These are phyloP conservation scores for Cairneyella variabilis DNA, from an alignment of 495 filamentous ascomycete genomes.

Conservation along the genomic window DNA sequence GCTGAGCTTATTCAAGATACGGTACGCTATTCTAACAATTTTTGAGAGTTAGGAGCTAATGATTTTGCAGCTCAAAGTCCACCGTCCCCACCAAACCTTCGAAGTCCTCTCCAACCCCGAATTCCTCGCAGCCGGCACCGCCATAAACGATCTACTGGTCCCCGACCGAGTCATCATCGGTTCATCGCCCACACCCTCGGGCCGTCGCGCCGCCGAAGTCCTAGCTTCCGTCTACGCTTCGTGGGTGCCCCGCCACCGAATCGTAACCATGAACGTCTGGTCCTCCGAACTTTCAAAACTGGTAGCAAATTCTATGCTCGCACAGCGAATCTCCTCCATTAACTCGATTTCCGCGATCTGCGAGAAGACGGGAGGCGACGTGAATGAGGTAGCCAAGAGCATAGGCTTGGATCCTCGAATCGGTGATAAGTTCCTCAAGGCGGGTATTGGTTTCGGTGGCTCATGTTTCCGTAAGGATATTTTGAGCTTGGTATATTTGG, in stretches of 20 bases:
- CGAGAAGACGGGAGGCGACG: conserved; percentile 71
- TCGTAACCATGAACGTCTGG: conserved; percentile 72
- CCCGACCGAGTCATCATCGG: conserved; percentile 80
- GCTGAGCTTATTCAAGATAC: conserved; percentile 58
- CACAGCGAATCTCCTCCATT: conserved; percentile 79
- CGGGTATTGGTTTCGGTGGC: conserved; percentile 75
- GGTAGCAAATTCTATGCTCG: conserved; percentile 76
- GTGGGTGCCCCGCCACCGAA: conserved; percentile 65
- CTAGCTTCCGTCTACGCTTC: conserved; percentile 63
- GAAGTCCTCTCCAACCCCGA: conserved; percentile 84
- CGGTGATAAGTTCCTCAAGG: conserved; percentile 70
- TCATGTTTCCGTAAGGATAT: conserved; percentile 85
- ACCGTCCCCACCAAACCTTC: conserved; percentile 43
- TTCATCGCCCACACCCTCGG: conserved; percentile 51
- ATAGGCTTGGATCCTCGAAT: conserved; percentile 70
- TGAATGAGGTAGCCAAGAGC: conserved; percentile 67
- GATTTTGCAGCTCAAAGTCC: conserved; percentile 55
- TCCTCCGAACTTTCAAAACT: conserved; percentile 80
- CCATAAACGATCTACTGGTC: conserved; percentile 63
- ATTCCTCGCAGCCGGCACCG: conserved; percentile 77
- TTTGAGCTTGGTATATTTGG: conserved; percentile 69
- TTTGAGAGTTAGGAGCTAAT: conserved; percentile 34
- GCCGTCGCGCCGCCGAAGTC: conserved; percentile 56
- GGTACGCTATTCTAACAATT: conserved; percentile 68
- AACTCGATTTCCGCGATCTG: conserved; percentile 80